These are phyloP conservation scores for Micromonas commoda DNA, from an alignment of 139 green algal genomes.

Conservation along the genomic window DNA sequence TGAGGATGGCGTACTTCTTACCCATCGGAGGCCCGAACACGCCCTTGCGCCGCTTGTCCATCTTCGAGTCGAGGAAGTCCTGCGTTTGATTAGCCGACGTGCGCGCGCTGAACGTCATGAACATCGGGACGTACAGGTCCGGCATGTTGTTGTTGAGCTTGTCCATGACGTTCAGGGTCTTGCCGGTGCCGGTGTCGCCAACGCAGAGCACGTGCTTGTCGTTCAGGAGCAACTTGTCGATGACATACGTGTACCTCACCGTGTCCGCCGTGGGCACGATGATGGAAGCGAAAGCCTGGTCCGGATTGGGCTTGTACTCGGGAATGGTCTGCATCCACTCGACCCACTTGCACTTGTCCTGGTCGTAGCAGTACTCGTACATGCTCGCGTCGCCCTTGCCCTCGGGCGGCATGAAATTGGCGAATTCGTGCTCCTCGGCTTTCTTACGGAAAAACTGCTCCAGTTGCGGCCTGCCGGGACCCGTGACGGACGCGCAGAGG, in stretches of 20 bases:
- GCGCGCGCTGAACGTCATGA: slow-evolving; percentile 70
- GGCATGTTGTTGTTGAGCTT: slow-evolving; percentile 64
- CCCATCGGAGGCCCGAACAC: slow-evolving; percentile 41
- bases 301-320: slow-evolving; percentile 60
- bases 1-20: slow-evolving; percentile 37
- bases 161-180: slow-evolving; percentile 63
- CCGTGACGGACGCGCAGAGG: slow-evolving; percentile 62
- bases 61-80: slow-evolving; percentile 51
- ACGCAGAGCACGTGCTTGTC: slow-evolving; percentile 66
- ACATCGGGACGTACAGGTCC: slow-evolving; percentile 52
- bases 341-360: slow-evolving; percentile 48
- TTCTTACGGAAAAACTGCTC: slow-evolving; percentile 47
- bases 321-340: slow-evolving; percentile 64
- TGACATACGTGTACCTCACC: slow-evolving; percentile 64
- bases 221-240: slow-evolving; percentile 50
- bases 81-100: slow-evolving; percentile 74
- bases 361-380: slow-evolving; percentile 58
- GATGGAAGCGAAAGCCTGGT: slow-evolving; percentile 61
- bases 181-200: slow-evolving; percentile 77
- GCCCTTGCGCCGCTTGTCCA: slow-evolving; percentile 47
- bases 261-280: slow-evolving; percentile 72
- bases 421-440: neutral
- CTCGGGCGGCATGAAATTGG: neutral
- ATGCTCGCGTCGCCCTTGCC: slow-evolving; percentile 13
- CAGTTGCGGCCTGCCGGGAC: slow-evolving; percentile 47